Base-by-base conservation (phyloP, 2,329 filamentous ascomycete genomes). In the Fusarium denticulatum region DNA sequence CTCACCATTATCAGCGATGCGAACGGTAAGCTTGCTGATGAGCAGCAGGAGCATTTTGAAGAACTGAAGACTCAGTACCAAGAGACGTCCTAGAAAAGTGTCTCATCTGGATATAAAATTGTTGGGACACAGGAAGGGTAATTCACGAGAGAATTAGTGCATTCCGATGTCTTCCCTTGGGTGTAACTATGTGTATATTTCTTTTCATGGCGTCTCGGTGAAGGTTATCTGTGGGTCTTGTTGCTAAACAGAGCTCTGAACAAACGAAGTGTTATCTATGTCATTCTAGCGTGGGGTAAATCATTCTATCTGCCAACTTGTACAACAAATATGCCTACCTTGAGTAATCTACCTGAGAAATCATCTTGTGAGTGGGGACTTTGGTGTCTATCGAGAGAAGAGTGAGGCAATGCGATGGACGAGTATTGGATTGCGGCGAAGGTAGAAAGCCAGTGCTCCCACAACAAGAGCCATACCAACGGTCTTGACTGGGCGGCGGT, bases 1-100 rank as follows among this genome's bases (percentile, higher is more conserved):
- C 86, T 94, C 77, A 98, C 96, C 16, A 98, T 99, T 71, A 93
- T 99, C 73, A 90, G 93, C 78, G 93, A 96, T 77, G 88, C 90
- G 9, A 87, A 88, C 16, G 94, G 94, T 8, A 94, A 93, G 81
- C 81, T 96, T 78, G 90, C 93, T 3, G 84, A 85, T 30, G 95
- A 97, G 78, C 91, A 96, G 81, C 91, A 92, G 82, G 87, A 86
- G 75, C 89, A 95, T 82, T 95, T 96, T 80, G 92, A 93, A 79
- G 85, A 85, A 61, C 81, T 94, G 74, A 92, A 91, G 81, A 82
- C 81, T 60, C 85, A 86, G 32, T 89, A 90, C 76, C 87, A 89
- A 73, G 88, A 90, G 47, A 52, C 50, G 43, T 69, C 69, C 45
- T 78, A 75, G 55, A 39, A 53, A 47, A 18, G 7, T 24, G 18